A percentile compares a stretch with the other conserved stretches of the same genome.
Evolutionary conservation across 495 filamentous ascomycete genomes (phyloP).

Genomic region (Aspergillus funiculosus): DNA sequence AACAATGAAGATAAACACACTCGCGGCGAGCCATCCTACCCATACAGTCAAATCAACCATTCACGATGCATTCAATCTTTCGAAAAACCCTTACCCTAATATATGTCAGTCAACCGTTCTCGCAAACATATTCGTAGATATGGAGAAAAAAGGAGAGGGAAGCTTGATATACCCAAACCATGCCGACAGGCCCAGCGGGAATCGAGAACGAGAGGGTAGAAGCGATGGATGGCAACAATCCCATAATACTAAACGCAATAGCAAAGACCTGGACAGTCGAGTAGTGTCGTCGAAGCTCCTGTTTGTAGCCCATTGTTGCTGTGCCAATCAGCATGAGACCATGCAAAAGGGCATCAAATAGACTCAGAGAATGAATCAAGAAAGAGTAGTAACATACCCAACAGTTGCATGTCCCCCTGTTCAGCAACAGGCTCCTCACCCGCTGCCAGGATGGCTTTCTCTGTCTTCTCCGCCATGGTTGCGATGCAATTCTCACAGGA

Average conservation of each 20-base stretch:
- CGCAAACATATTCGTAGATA: not conserved
- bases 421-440: constrained; percentile 10
- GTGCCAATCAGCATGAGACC: constrained; percentile 5
- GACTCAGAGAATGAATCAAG: not conserved
- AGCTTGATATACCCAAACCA: constrained; percentile 52
- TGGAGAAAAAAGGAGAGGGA: not conserved
- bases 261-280: constrained; percentile 61
- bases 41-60: constrained; percentile 7
- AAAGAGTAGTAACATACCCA: constrained; percentile 21
- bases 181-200: constrained; percentile 60
- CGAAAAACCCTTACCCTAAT: constrained; percentile 22
- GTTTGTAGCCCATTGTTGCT: constrained; percentile 57
- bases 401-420: constrained; percentile 28
- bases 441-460: constrained; percentile 7
- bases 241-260: constrained; percentile 69
- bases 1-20: constrained; percentile 57
- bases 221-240: constrained; percentile 61
- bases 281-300: constrained; percentile 63
- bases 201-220: constrained; percentile 59
- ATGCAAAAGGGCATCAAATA: not conserved
- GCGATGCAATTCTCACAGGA: not conserved
- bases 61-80: not conserved
- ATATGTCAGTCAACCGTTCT: constrained; percentile 17
- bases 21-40: constrained; percentile 56
- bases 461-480: constrained; percentile 13